phyloP scores from a whole-genome alignment of 352 stramenopile genomes.

The Thraustochytrium sp. region DNA sequence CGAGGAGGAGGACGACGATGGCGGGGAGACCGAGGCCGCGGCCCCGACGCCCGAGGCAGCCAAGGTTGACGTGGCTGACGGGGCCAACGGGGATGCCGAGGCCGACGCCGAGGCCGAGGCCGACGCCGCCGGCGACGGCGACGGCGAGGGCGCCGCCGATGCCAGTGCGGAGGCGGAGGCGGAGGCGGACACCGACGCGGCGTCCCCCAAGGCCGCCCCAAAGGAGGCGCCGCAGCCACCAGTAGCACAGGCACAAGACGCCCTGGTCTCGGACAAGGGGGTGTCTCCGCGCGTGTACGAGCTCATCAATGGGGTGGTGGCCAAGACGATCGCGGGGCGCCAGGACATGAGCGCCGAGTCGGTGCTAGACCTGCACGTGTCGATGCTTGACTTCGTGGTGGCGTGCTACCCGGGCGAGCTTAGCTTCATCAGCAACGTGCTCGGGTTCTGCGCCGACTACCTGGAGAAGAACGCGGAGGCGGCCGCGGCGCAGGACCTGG shows the following conservation, averaged over 20 bases:
- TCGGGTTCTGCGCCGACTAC: constrained; percentile 57
- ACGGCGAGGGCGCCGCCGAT: constrained; percentile 43
- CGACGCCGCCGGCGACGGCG: background rate
- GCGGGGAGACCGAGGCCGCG: background rate
- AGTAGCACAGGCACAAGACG: too few relatives aligned
- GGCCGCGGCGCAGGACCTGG: background rate
- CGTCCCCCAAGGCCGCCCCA: constrained; percentile 50
- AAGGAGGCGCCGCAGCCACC: background rate
- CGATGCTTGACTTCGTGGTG: constrained; percentile 71
- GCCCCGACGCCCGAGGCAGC: constrained; percentile 38
- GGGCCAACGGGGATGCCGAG: constrained; percentile 38
- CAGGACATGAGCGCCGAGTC: constrained; percentile 48
- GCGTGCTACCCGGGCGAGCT: constrained; percentile 67
- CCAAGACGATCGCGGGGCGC: constrained; percentile 31
- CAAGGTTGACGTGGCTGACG: constrained; percentile 61
- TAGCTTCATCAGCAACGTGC: constrained; percentile 64
- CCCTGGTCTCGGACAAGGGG: background rate
- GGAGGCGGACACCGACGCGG: constrained; percentile 47
- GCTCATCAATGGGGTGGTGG: background rate
- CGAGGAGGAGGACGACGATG: constrained; percentile 37
- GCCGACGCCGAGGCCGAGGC: constrained; percentile 57
- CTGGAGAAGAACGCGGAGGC: background rate
- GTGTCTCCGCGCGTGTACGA: background rate
- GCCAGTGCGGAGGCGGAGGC: constrained; percentile 51
- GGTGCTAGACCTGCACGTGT: constrained; percentile 59